Evolutionary conservation across 2,329 filamentous ascomycete genomes (phyloP).

Genomic region (Aspergillus chevalieri): DNA sequence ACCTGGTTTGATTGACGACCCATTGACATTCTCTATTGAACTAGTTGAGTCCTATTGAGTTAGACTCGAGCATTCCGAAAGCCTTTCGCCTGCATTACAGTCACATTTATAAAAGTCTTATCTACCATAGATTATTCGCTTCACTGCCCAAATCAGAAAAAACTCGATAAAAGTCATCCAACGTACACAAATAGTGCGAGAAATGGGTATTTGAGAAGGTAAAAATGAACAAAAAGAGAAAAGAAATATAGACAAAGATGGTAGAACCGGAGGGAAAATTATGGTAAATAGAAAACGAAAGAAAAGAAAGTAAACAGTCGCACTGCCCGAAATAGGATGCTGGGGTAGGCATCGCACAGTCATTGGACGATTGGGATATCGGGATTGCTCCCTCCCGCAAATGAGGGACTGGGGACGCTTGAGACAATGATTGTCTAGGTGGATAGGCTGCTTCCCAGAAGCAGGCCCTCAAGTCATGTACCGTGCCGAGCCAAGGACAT

Average conservation of each 20-base stretch:
- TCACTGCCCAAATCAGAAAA: slow-evolving; percentile 6
- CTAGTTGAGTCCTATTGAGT: neutral
- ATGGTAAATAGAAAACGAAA: neutral
- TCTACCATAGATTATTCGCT: slow-evolving; percentile 1
- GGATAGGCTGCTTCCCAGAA: neutral
- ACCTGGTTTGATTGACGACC: no score
- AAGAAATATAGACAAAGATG: slow-evolving; percentile 15
- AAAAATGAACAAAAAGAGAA: slow-evolving; percentile 7
- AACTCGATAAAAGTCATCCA: slow-evolving; percentile 20
- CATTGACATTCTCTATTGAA: no score
- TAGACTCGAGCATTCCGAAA: neutral
- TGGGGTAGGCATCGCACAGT: neutral
- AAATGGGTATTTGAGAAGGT: slow-evolving; percentile 30
- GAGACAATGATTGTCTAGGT: neutral
- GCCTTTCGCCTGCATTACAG: slow-evolving; percentile 6
- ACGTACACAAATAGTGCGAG: slow-evolving; percentile 24
- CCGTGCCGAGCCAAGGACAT: neutral
- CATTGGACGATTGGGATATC: neutral
- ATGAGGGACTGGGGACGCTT: neutral
- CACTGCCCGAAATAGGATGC: neutral
- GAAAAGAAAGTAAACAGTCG: neutral
- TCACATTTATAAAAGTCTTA: slow-evolving; percentile 8
- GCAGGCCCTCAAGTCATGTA: neutral
- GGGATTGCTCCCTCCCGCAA: neutral
- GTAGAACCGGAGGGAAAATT: slow-evolving; percentile 9